phyloP scores from a whole-genome alignment of 495 filamentous ascomycete genomes.

The Hypoxylon perforatum region DNA sequence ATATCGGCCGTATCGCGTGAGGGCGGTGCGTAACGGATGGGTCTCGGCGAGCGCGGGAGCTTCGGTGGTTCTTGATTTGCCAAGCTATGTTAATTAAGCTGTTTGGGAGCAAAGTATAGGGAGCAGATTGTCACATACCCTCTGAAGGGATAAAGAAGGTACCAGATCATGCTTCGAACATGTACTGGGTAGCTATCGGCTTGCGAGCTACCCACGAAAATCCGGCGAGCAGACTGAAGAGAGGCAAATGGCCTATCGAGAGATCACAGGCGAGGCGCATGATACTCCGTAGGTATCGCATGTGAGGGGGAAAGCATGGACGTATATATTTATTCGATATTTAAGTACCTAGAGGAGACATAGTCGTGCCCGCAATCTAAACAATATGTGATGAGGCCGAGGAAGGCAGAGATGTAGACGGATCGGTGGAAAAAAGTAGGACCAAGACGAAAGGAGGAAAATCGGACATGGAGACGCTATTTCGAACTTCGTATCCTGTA shows the following conservation, averaged over 20 bases:
- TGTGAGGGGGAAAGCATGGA: constrained; percentile 15
- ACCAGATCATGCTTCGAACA: constrained; percentile 65
- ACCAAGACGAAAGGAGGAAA: constrained; percentile 14
- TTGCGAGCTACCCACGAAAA: constrained; percentile 35
- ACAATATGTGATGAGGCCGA: not conserved
- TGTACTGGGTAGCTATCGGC: constrained; percentile 23
- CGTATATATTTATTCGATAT: not conserved
- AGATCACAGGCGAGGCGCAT: constrained; percentile 43
- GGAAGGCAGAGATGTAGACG: not conserved
- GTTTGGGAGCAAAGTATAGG: constrained; percentile 4
- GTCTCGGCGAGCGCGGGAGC: constrained; percentile 67
- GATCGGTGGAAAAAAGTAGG: constrained; percentile 18
- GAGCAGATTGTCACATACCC: constrained; percentile 57
- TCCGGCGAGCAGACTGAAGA: constrained; percentile 22
- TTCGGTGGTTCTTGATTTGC: constrained; percentile 65
- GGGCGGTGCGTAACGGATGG: constrained; percentile 69
- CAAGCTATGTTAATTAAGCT: constrained; percentile 39
- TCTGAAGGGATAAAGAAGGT: constrained; percentile 71
- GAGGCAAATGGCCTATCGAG: constrained; percentile 44
- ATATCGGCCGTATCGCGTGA: constrained; percentile 70
- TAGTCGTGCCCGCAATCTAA: constrained; percentile 17
- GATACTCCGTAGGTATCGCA: constrained; percentile 28
- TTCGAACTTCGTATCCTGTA: constrained; percentile 27
- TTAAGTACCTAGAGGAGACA: constrained; percentile 28
- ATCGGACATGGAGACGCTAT: constrained; percentile 38